Conservation (phyloP, 2,329 filamentous ascomycete genomes). For the Fusarium subglutinans region DNA sequence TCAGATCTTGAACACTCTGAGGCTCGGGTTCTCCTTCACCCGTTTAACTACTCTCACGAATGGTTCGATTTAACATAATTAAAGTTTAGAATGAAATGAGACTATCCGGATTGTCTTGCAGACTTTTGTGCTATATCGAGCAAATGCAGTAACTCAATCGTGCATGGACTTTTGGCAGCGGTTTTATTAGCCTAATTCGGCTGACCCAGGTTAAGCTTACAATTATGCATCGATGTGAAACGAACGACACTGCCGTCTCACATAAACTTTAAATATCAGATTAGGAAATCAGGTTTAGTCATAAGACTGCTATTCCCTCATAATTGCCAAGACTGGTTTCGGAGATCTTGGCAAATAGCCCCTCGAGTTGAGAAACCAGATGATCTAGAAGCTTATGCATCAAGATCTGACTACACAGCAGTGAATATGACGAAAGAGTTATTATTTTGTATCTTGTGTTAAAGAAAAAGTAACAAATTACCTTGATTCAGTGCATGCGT, state of each 20-base stretch:
- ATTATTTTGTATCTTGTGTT: too few species aligned
- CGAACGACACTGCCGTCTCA: background rate
- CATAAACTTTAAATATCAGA: background rate
- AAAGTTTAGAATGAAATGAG: accelerated
- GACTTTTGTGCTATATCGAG: accelerated
- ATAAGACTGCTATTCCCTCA: background rate
- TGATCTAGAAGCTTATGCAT: too few species aligned
- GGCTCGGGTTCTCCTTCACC: background rate
- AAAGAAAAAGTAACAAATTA: too few species aligned
- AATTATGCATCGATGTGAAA: background rate
- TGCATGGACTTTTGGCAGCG: background rate
- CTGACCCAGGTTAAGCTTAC: background rate
- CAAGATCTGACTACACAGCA: too few species aligned
- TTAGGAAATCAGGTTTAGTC: background rate
- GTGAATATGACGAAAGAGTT: too few species aligned
- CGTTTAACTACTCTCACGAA: accelerated
- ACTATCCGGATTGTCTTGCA: background rate
- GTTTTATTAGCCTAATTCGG: background rate
- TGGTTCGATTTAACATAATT: accelerated
- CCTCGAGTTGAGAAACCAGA: too few species aligned
- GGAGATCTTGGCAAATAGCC: background rate
- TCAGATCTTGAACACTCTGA: too few species aligned
- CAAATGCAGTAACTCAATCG: background rate
- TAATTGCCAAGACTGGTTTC: background rate
- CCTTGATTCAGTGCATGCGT: accelerated